These are phyloP conservation scores for Fragaria nilgerrensis DNA, from an alignment of 306 rosid genomes.

Conservation along the genomic window DNA sequence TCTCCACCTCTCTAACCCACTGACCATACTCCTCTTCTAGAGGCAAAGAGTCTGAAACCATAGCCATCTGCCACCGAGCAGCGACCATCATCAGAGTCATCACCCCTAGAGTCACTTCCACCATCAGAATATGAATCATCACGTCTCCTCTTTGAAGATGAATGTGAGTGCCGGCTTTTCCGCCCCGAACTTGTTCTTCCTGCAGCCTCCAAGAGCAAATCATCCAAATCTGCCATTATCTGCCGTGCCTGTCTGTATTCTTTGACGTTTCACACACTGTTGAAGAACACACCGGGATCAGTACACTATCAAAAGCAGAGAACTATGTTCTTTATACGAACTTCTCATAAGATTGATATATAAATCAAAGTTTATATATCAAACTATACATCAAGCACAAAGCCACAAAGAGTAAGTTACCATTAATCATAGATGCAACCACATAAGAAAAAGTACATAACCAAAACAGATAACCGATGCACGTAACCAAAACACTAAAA, in stretches of 20 bases:
- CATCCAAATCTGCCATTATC: slow-evolving; percentile 81
- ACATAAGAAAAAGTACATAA: background rate
- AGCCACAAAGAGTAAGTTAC: background rate
- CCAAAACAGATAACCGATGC: no score
- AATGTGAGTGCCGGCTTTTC: slow-evolving; percentile 56
- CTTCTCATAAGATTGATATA: background rate
- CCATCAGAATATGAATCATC: slow-evolving; percentile 75
- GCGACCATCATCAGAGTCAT: slow-evolving; percentile 79
- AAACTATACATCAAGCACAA: background rate
- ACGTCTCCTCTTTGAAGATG: slow-evolving; percentile 55
- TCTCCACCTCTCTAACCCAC: slow-evolving; percentile 88
- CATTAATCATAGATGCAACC: background rate
- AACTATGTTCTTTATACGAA: background rate
- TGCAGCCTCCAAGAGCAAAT: slow-evolving; percentile 86
- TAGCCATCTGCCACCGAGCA: slow-evolving; percentile 99
- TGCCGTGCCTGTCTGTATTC: background rate
- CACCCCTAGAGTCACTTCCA: slow-evolving; percentile 73
- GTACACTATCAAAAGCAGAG: background rate
- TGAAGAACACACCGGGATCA: slow-evolving; percentile 17
- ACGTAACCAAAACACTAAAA: background rate
- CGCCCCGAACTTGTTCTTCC: slow-evolving; percentile 75
- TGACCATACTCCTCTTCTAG: slow-evolving; percentile 82
- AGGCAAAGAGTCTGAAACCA: slow-evolving; percentile 79
- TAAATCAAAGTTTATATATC: background rate
- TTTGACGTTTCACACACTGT: slow-evolving; percentile 17